Conservation (phyloP, 1,139 yeast genomes). For the Lodderomyces pseudojiufengensis region DNA sequence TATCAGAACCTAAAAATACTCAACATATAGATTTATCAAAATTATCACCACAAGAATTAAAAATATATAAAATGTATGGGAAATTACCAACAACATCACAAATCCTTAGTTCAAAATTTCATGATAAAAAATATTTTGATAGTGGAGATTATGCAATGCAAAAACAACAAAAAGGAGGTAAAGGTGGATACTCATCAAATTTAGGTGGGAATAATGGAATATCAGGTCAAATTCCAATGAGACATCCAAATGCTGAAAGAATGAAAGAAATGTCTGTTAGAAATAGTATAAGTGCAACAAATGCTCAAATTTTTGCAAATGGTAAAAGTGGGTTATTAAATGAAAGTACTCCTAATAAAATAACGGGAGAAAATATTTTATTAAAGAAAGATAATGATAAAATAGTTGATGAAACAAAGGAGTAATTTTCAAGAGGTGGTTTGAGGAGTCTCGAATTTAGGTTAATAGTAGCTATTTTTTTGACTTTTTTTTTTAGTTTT, state of each 20-base stretch:
- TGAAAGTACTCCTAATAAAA: conserved; percentile 38
- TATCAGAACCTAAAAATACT: conserved; percentile 44
- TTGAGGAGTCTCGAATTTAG: no score
- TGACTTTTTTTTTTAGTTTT: not conserved
- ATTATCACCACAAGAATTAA: conserved; percentile 64
- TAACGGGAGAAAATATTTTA: conserved; percentile 4
- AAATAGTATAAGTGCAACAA: conserved; percentile 43
- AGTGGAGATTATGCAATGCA: conserved; percentile 97
- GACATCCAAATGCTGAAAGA: conserved; percentile 48
- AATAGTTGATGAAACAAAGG: not conserved
- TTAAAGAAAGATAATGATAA: conserved; percentile 1
- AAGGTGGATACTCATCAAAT: conserved; percentile 19
- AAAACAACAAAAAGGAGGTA: conserved; percentile 44
- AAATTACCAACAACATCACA: conserved; percentile 85
- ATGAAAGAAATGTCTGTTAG: conserved; percentile 47
- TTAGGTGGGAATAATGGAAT: conserved; percentile 28
- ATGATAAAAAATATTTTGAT: conserved; percentile 91
- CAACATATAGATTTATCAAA: conserved; percentile 53
- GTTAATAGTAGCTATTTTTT: no score
- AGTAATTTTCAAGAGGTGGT: no score
- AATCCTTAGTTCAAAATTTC: conserved; percentile 69
- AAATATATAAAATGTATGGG: conserved; percentile 78
- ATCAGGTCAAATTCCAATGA: conserved; percentile 34
- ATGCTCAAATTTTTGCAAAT: conserved; percentile 43
- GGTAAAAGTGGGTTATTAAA: conserved; percentile 47